Percentiles rank a stretch among this genome's conserved stretches.
Evolutionary conservation across 2,329 filamentous ascomycete species (phyloP).

Genomic region (Orbilia ellipsospora): DNA sequence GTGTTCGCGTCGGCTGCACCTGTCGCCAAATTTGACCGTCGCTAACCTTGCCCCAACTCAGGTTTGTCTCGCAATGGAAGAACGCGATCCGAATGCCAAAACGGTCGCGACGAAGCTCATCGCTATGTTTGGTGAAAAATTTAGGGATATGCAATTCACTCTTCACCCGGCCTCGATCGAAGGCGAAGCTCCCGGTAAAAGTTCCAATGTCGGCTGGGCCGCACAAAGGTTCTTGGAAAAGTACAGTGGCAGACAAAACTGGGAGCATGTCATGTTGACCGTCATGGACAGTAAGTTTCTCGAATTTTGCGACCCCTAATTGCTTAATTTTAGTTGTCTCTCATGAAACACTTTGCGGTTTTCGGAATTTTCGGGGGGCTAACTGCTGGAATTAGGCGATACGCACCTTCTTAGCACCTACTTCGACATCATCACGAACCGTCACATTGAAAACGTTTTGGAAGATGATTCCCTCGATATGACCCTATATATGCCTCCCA

Average conservation of each 20-base stretch:
- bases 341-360: constrained; percentile 3
- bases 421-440: constrained; percentile 70
- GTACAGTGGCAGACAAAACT: constrained; percentile 66
- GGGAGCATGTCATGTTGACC: constrained; percentile 75
- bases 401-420: constrained; percentile 77
- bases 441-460: constrained; percentile 69
- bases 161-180: constrained; percentile 74
- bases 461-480: constrained; percentile 71
- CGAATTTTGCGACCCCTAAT: constrained; percentile 1
- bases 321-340: no score
- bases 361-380: constrained; percentile 52
- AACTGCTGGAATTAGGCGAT: constrained; percentile 67
- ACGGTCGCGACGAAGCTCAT: constrained; percentile 72
- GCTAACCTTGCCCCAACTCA: constrained; percentile 60
- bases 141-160: constrained; percentile 75
- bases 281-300: constrained; percentile 75
- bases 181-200: constrained; percentile 77
- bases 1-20: constrained; percentile 1
- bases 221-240: constrained; percentile 73
- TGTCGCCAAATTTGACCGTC: constrained; percentile 47
- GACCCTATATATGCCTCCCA: constrained; percentile 75
- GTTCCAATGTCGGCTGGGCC: constrained; percentile 79
- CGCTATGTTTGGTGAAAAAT: constrained; percentile 73
- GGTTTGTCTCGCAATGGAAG: constrained; percentile 79
- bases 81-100: constrained; percentile 72